Evolutionary conservation across 768 basidiomycete genomes (phyloP), one percentile per base, ranked within the genome.

Genomic region (Agaricus subrufescens): DNA sequence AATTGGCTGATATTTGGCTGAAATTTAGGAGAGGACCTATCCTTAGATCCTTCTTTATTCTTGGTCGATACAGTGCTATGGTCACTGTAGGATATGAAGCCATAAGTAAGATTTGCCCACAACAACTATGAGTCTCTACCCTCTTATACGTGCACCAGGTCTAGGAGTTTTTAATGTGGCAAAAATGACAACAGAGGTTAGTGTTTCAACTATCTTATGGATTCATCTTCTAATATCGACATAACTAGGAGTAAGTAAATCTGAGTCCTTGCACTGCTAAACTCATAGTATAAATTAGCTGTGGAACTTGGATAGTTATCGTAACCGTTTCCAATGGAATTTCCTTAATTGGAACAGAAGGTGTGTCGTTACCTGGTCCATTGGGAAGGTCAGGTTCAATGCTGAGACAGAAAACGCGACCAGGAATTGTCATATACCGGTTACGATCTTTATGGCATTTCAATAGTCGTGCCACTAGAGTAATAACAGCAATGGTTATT

Each of bases 401-500:
- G 19, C 29, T 26, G 10, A 27, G 14, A 14, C 42, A 10, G n/a
- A 43, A 29, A 7, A 6, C 11, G 5, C 5, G 19, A 15, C 9
- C 23, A 52, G 51, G 40, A n/a, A 42, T 52, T 1, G 51, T 52
- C 29, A 43, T 52, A 6, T 52, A 52, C n/a, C 51, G 51, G 11
- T n/a, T 52, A 8, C 42, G 31, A 6, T 44, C 40, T n/a, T n/a
- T 52, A 29, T 52, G 51, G 51, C 42, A 52, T 15, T 27, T 14
- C 25, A 40, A 23, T 11, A 38, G 50, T 2, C 25, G 19, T 10
- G 10, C 29, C 11, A 29, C 38, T 19, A 23, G 14, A n/a, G 27
- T 25, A 12, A 51, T 51, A 12, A 37, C 37, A 38, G 39, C 15
- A 1, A 43, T 51, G 50, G 25, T 30, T 29, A 5, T 42, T 11